Conservation (phyloP, 257 asterid genomes). For the Solanum etuberosum region DNA sequence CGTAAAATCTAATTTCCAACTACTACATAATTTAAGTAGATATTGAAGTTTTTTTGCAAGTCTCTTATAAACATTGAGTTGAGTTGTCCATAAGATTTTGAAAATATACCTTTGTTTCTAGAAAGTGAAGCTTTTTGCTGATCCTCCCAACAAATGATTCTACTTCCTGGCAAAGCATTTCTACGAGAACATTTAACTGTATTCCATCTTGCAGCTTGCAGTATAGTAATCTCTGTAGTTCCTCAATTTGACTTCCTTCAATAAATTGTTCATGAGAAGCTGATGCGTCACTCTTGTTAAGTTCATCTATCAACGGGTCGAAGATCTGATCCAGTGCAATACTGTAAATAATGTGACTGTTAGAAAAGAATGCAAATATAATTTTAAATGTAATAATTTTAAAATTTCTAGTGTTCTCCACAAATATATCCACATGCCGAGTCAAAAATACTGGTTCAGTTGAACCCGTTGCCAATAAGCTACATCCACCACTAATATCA, state of each 20-base stretch:
- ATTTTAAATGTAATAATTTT: neutral
- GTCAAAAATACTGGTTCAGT: neutral
- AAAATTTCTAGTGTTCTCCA: neutral
- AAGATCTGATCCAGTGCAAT: conserved; percentile 52
- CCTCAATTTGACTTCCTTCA: conserved; percentile 47
- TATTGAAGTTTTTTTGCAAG: neutral
- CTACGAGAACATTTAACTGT: conserved; percentile 31
- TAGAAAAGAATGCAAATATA: neutral
- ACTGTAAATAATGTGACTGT: conserved; percentile 27
- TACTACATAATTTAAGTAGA: neutral
- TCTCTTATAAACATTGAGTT: neutral
- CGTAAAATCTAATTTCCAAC: neutral
- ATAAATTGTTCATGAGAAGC: conserved; percentile 24
- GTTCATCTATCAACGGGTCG: conserved; percentile 40
- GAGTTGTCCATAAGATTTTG: neutral
- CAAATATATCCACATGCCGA: neutral
- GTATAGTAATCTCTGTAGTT: conserved; percentile 43
- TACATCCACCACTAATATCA: neutral
- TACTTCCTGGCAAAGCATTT: conserved; percentile 44
- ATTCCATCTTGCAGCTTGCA: conserved; percentile 27
- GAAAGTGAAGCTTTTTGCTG: conserved; percentile 32
- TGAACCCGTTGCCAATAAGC: neutral
- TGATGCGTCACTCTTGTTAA: conserved; percentile 20
- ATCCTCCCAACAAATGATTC: conserved; percentile 39
- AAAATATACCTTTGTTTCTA: conserved; percentile 55